These are phyloP conservation scores for Pulveroboletus frians DNA, from an alignment of 768 basidiomycete species.

Conservation along the genomic window DNA sequence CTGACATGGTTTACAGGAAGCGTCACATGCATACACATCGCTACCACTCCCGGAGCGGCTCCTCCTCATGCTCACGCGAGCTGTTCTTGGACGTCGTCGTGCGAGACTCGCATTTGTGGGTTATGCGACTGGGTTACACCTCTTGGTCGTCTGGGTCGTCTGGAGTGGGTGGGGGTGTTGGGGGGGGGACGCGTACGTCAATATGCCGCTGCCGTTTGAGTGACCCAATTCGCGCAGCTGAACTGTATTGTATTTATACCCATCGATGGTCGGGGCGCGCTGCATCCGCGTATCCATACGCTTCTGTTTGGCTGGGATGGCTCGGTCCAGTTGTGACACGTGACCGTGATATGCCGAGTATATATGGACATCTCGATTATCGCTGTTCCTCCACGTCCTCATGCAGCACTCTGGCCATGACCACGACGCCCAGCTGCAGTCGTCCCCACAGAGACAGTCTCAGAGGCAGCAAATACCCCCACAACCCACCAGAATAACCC, in stretches of 20 bases:
- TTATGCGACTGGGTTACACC: conserved; percentile 76
- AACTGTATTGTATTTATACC: conserved; percentile 1
- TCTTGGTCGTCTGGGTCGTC: conserved; percentile 74
- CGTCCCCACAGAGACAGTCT: neutral
- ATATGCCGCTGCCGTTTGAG: conserved; percentile 17
- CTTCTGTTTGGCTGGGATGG: no score
- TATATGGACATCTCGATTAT: conserved; percentile 36
- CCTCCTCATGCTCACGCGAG: conserved; percentile 77
- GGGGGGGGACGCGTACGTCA: conserved; percentile 6
- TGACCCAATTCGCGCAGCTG: no score
- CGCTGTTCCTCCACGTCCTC: conserved; percentile 18
- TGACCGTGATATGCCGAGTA: conserved; percentile 17
- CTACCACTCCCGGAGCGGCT: conserved; percentile 89
- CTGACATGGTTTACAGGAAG: conserved; percentile 58
- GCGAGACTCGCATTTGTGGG: conserved; percentile 86
- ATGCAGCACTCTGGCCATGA: conserved; percentile 25
- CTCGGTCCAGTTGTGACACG: no score
- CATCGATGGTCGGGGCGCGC: no score
- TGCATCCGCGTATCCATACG: no score
- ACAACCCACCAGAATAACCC: conserved; percentile 23
- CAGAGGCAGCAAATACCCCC: conserved; percentile 11
- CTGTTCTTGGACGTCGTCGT: conserved; percentile 83
- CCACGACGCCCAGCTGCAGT: conserved; percentile 2
- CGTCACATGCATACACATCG: conserved; percentile 85
- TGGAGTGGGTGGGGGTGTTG: conserved; percentile 58